A percentile compares a stretch with the other conserved stretches of the same genome.
Conservation (phyloP, 106 monocot genomes). For the Triglochin maritima region DNA sequence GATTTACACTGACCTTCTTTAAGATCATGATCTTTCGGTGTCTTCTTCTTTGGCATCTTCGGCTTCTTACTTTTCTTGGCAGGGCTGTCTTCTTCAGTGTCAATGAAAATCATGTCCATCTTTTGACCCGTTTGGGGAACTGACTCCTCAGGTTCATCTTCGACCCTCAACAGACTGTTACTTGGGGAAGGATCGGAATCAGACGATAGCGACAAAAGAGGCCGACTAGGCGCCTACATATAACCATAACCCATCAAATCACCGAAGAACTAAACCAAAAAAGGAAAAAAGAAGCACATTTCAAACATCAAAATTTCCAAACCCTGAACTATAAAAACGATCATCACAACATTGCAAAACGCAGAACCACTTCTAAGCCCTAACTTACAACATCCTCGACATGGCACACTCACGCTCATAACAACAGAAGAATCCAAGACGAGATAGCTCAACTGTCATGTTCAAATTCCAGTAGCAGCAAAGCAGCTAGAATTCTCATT, state of each 20-base stretch:
- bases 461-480: not conserved
- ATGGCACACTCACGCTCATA: not conserved
- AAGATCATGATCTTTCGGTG: constrained; percentile 7
- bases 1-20: constrained; percentile 31
- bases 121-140: constrained; percentile 1
- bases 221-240: constrained; percentile 26
- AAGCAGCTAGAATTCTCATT: not conserved
- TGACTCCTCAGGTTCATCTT: not conserved
- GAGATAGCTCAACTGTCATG: not conserved
- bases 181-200: constrained; percentile 36
- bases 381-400: not conserved
- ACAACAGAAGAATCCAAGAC: not conserved
- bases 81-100: constrained; percentile 26
- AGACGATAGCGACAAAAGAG: constrained; percentile 31
- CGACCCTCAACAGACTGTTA: constrained; percentile 11
- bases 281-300: not conserved
- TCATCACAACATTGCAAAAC: not conserved
- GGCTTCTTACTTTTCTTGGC: constrained; percentile 15
- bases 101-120: constrained; percentile 12
- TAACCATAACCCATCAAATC: too few species aligned
- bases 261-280: too few species aligned
- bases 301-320: not conserved
- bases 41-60: constrained; percentile 1
- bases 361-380: not conserved
- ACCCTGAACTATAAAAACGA: not conserved